Percentiles rank a stretch among this genome's conserved stretches.
phyloP scores from a whole-genome alignment of 805 yeast species.

The Kurtzmaniella cleridarum region DNA sequence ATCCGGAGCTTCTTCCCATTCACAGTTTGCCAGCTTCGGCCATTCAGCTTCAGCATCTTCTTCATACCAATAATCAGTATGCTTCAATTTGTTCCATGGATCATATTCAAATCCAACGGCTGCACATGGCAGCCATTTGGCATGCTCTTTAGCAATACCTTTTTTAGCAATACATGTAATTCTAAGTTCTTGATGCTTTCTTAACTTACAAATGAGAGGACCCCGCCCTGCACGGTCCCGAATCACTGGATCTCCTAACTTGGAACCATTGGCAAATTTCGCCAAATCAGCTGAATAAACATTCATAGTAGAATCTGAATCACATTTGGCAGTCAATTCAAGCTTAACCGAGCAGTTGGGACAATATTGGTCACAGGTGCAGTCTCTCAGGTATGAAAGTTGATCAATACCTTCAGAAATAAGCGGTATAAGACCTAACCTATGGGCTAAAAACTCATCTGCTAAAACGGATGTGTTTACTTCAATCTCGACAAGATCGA shows the following conservation, averaged over 20 bases:
- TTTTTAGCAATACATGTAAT: conserved; percentile 93
- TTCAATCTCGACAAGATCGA: conserved; percentile 92
- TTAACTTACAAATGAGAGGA: conserved; percentile 82
- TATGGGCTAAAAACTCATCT: conserved; percentile 92
- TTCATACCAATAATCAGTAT: conserved; percentile 96
- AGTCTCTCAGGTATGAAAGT: conserved; percentile 85
- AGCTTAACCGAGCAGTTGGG: conserved; percentile 89
- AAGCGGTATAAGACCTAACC: conserved; percentile 89
- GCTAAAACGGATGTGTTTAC: conserved; percentile 91
- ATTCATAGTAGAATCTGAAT: conserved; percentile 79
- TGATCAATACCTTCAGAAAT: conserved; percentile 79
- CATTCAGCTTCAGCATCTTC: conserved; percentile 84
- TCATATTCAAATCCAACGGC: conserved; percentile 97
- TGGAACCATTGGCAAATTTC: conserved; percentile 39
- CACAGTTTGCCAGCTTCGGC: conserved; percentile 86
- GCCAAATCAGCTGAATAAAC: conserved; percentile 78
- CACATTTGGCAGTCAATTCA: conserved; percentile 82
- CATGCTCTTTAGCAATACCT: conserved; percentile 96
- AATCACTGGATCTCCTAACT: conserved; percentile 80
- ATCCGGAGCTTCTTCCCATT: conserved; percentile 93
- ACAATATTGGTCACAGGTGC: conserved; percentile 97
- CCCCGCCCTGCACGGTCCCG: conserved; percentile 70
- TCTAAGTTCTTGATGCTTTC: conserved; percentile 87
- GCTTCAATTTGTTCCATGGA: conserved; percentile 97
- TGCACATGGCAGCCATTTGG: conserved; percentile 96